A percentile compares a stretch with the other conserved stretches of the same genome.
Conservation (phyloP, 371 early-diverging fungal species). For the Mortierella sp. region DNA sequence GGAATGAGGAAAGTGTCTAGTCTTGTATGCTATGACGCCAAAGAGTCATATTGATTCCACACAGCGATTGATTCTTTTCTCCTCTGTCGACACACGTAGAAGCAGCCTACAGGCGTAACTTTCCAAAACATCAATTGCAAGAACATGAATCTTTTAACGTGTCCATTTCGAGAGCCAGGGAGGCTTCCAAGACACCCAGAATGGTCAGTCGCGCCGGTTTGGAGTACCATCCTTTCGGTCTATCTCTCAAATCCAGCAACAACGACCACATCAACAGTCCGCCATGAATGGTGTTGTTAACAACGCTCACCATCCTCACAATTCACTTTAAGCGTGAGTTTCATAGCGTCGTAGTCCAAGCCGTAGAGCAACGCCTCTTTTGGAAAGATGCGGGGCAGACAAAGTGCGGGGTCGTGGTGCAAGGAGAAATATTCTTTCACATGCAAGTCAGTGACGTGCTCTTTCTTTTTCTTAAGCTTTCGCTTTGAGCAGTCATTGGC, state of each 20-base stretch:
- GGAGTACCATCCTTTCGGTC: too few species aligned
- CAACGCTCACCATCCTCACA: too few species aligned
- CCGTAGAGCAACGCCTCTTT: neutral
- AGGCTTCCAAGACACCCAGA: too few species aligned
- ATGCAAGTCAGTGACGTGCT: neutral
- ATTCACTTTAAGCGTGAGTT: too few species aligned
- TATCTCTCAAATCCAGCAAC: too few species aligned
- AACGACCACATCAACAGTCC: too few species aligned
- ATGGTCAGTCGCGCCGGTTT: too few species aligned
- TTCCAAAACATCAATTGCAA: too few species aligned
- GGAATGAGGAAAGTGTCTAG: neutral
- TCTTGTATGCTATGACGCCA: neutral
- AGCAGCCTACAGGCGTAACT: too few species aligned
- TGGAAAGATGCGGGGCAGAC: neutral
- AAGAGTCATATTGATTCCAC: constrained; percentile 1
- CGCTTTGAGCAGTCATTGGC: constrained; percentile 1
- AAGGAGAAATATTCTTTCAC: neutral
- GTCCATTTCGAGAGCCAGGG: too few species aligned
- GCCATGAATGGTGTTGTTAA: neutral
- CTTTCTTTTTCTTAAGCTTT: neutral
- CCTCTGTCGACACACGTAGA: neutral
- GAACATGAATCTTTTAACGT: too few species aligned
- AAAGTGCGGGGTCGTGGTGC: neutral
- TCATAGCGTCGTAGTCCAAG: too few species aligned
- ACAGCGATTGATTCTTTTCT: neutral